A percentile compares a stretch with the other conserved stretches of the same genome.
Conservation (phyloP, 148 eudicot genomes). For the Fagopyrum tataricum region DNA sequence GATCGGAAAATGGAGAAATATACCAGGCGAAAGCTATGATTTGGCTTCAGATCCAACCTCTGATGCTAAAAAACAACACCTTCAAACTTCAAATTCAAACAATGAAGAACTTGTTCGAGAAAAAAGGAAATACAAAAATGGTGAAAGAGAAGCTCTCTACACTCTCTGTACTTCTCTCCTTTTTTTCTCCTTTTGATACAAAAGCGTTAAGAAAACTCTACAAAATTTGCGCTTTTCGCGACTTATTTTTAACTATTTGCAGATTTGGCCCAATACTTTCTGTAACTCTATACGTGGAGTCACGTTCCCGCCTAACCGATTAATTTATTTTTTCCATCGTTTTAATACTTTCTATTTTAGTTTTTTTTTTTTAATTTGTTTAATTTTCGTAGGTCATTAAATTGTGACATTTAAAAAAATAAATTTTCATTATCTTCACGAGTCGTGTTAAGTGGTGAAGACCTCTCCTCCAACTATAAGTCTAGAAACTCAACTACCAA, state of each 20-base stretch:
- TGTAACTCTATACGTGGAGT: neutral
- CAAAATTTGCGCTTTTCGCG: neutral
- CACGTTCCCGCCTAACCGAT: slow-evolving; percentile 9
- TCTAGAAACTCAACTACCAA: neutral
- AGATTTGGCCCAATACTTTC: neutral
- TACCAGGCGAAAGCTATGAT: neutral
- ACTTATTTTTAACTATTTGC: neutral
- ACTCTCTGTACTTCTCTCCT: slow-evolving; percentile 2
- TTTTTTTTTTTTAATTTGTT: neutral
- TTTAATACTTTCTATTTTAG: neutral
- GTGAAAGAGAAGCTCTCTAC: slow-evolving; percentile 4
- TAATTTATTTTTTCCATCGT: neutral
- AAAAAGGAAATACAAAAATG: slow-evolving; percentile 4
- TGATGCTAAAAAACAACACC: neutral
- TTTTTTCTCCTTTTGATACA: neutral
- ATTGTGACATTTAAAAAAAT: neutral
- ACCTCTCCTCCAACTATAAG: slow-evolving; percentile 1
- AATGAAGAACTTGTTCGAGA: neutral
- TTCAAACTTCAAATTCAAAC: slow-evolving; percentile 10
- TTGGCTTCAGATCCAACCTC: slow-evolving; percentile 3
- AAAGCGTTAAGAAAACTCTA: neutral
- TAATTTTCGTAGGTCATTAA: neutral
- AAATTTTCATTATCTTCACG: neutral
- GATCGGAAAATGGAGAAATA: neutral
- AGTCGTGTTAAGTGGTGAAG: neutral